phyloP scores from a whole-genome alignment of 2,329 filamentous ascomycete genomes.

The Paecilomyces dactylethromorphus region DNA sequence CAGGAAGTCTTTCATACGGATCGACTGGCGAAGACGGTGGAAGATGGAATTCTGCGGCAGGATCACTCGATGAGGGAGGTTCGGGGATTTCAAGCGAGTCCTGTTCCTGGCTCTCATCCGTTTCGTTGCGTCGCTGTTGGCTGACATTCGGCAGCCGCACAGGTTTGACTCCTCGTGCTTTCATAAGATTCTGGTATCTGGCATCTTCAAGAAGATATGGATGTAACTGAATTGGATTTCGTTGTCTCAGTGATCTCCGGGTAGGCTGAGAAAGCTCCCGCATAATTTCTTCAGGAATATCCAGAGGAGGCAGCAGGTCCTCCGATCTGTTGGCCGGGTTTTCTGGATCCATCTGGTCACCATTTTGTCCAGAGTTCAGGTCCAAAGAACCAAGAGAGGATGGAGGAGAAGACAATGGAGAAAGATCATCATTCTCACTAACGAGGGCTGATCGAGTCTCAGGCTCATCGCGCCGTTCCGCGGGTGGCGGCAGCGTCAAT shows the following conservation, averaged over 20 bases:
- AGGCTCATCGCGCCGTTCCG: slow-evolving; percentile 3
- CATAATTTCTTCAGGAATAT: slow-evolving; percentile 22
- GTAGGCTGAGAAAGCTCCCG: slow-evolving; percentile 17
- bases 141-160: slow-evolving; percentile 24
- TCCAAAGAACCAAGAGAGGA: slow-evolving; percentile 19
- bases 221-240: slow-evolving; percentile 43
- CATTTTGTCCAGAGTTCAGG: not conserved
- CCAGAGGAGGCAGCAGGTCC: slow-evolving; percentile 12
- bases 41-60: slow-evolving; percentile 21
- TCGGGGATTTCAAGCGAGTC: slow-evolving; percentile 25
- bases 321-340: slow-evolving; percentile 5
- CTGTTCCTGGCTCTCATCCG: slow-evolving; percentile 24
- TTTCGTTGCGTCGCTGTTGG: slow-evolving; percentile 6
- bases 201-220: slow-evolving; percentile 42
- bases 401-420: slow-evolving; percentile 31
- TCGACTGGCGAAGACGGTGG: slow-evolving; percentile 20
- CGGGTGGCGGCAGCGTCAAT: slow-evolving; percentile 7
- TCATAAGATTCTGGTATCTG: slow-evolving; percentile 36
- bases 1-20: slow-evolving; percentile 4
- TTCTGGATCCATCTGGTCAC: not conserved
- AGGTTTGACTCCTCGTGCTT: slow-evolving; percentile 36
- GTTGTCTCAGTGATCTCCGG: slow-evolving; percentile 34
- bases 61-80: slow-evolving; percentile 23
- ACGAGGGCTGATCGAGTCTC: slow-evolving; percentile 2
- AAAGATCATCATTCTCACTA: slow-evolving; percentile 16